Evolutionary conservation across 352 stramenopile genomes (phyloP), one percentile per base, ranked within the genome.

Genomic region (Phytophthora brassicae): DNA sequence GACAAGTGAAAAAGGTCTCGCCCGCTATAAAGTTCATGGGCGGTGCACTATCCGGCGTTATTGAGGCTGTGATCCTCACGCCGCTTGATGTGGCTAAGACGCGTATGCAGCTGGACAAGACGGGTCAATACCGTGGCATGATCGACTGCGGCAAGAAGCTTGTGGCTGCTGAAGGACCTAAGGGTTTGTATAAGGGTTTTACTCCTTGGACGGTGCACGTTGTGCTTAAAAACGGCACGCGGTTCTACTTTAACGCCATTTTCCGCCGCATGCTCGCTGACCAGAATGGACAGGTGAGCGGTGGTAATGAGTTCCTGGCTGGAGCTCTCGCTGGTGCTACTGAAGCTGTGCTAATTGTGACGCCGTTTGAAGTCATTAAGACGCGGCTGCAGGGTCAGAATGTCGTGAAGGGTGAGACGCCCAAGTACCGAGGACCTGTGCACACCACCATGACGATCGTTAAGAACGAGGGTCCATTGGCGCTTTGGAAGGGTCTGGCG

Each of bases 291-390:
- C 85, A 95, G 46, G 83, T 94, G 33, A 92, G 79, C 45, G 85
- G 82, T 26, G 61, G 73, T 41, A 92, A 91, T 38, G 83, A 94
- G 63, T 94, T 94, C 55, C 49, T 89, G 26, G 96, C 96, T 22
- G 97, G 97, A 23, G 84, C 98, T 6, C 58, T 95, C 4, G 95
- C 90, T 8, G 97, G 97, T 22, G 81, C 97, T 13, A 99, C 96
- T 0, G 97, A 99, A 67, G 96, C 96, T 19, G 81, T 98, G 70
- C 68, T 99, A 6, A 97, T 99, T 48, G 96, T 99, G 5, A 99
- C 96, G 31, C 97, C 97, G 11, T 98, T 98, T 17, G 97, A 99
- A 75, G 97, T 99, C 3, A 98, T 98, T 74, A 99, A 99, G 82
- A 99, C 87, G 84, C 86, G 97, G 55, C 94, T 99, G 81, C 96